Base-by-base conservation (phyloP, 1,139 yeast genomes). In the Meyerozyma elateridarum region DNA sequence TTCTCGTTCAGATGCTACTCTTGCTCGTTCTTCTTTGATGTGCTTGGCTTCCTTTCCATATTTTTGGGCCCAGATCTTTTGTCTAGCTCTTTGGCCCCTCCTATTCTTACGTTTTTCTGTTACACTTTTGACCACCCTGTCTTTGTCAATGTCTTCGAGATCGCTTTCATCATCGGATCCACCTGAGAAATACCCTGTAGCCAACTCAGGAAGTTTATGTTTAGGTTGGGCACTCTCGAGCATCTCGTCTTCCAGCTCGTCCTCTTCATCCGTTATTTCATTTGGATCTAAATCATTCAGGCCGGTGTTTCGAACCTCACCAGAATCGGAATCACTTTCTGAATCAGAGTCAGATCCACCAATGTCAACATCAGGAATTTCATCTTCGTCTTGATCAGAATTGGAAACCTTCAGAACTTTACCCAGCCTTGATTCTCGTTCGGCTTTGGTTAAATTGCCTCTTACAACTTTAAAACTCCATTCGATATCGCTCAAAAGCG, bases 81-180 rank as follows among this genome's bases (percentile, higher is more conserved):
- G 93, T 60, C 99, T 79, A 2, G 96, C 98, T 44, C 97, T 70
- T 64, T 93, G 98, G 14, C 98, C 98, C 52, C 96, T 77, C 59
- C 98, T 73, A 55, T 91, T 93, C 49, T 88, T 88, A 42, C 93
- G 73, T 39, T 59, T 64, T 13, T 56, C 48, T 33, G 71, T 66
- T 2, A 73, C 69, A 16, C 72, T 70, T 41, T 76, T 72, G 6
- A 81, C 88, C 2, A 77, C 69, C 26, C 62, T 57, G 42, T 84
- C 89, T 33, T 70, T 68, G 34, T 78, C 83, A 2, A 65, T 59
- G 32, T 76, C 75, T n/a, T n/a, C n/a, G 22, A 48, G 56, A 21
- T 53, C 61, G 25, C 50, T 61, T 40, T 76, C 85, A 22, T 71
- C 83, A 29, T 79, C 88, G 2, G 79, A 70, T 3, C 82, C 79